Evolutionary conservation across 2,329 filamentous ascomycete genomes (phyloP).

Genomic region (Fusarium tjaetaba): DNA sequence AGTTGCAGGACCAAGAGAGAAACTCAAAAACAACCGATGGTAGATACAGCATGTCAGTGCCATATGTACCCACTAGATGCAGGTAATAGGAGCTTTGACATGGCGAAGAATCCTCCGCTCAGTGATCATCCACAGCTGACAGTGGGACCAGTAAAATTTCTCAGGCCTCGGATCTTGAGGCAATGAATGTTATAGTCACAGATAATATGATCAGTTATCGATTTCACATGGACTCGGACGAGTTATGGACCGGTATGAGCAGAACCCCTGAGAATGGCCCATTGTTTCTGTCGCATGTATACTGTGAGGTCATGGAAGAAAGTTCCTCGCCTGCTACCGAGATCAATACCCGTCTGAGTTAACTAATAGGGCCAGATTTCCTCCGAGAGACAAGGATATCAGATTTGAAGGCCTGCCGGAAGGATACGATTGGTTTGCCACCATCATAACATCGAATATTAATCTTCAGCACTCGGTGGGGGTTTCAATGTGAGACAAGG

Average conservation of each 20-base stretch:
- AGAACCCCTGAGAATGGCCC: background rate
- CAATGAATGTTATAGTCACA: background rate
- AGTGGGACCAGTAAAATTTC: background rate
- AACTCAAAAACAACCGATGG: background rate
- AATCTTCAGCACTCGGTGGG: background rate
- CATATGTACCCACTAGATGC: background rate
- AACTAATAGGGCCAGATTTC: background rate
- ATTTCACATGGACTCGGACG: background rate
- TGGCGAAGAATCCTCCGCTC: background rate
- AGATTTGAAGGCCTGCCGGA: background rate
- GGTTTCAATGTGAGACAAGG: background rate
- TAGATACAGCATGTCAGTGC: background rate
- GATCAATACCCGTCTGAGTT: fast-evolving
- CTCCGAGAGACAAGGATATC: background rate
- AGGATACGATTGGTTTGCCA: background rate
- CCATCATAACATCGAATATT: background rate
- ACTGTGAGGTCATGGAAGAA: background rate
- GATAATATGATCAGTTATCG: background rate
- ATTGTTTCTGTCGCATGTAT: background rate
- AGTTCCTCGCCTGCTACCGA: background rate
- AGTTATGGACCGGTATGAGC: background rate
- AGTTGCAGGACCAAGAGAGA: background rate
- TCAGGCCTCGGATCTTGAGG: background rate
- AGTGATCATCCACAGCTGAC: background rate
- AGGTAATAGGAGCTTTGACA: background rate